A percentile compares a stretch with the other conserved stretches of the same genome.
Conservation (phyloP, 176 grass and related monocot genomes). For the Canna indica region DNA sequence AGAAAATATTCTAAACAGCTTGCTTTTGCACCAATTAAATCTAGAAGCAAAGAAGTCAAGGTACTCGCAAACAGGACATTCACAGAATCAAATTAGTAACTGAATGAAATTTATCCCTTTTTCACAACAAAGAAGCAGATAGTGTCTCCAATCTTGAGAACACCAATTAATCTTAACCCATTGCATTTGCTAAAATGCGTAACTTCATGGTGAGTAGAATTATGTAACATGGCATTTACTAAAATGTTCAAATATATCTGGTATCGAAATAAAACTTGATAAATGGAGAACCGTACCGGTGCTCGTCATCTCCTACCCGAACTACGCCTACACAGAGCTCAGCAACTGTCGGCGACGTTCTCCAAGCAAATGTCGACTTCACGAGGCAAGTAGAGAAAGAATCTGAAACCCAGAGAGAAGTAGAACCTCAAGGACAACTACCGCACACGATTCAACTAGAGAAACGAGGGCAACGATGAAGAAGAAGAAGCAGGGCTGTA, state of each 20-base stretch:
- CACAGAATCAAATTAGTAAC: too few relatives aligned
- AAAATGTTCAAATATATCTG: not conserved
- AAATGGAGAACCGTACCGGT: not conserved
- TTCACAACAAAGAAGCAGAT: not conserved
- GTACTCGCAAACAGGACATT: too few relatives aligned
- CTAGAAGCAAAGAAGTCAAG: not conserved
- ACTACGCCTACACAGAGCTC: not conserved
- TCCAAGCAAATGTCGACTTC: not conserved
- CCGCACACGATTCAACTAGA: not conserved
- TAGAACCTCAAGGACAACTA: not conserved
- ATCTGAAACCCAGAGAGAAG: too few relatives aligned
- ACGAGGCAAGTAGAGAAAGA: not conserved
- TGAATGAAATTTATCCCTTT: not conserved
- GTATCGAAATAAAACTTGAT: not conserved
- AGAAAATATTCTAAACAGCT: not conserved
- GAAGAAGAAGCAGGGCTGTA: not conserved
- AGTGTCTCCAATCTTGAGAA: not conserved
- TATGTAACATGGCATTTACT: not conserved
- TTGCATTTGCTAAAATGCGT: not conserved
- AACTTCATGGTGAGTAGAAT: too few relatives aligned
- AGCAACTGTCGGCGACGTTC: not conserved
- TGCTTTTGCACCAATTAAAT: not conserved
- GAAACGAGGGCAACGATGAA: not conserved
- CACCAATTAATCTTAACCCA: too few relatives aligned
- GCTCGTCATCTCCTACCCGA: not conserved